These are phyloP conservation scores for Arthrocladium fulminans DNA, from an alignment of 2,329 filamentous ascomycete species.

Conservation along the genomic window DNA sequence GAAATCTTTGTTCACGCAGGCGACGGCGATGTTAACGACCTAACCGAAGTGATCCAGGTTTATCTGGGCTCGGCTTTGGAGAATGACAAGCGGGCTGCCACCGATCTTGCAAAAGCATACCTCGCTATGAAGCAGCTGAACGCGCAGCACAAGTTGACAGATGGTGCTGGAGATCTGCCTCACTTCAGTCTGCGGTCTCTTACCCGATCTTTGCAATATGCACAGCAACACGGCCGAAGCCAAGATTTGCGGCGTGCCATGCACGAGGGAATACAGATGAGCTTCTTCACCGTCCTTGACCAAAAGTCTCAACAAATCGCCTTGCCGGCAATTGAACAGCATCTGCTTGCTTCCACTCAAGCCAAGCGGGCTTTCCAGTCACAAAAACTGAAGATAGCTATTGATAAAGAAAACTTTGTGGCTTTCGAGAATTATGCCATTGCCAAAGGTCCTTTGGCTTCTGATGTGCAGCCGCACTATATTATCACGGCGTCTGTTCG, in stretches of 20 bases:
- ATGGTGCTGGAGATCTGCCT: conserved; percentile 89
- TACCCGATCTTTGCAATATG: conserved; percentile 81
- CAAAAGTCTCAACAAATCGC: conserved; percentile 71
- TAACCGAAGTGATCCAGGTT: conserved; percentile 77
- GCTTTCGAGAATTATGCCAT: conserved; percentile 89
- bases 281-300: conserved; percentile 83
- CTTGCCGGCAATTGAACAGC: conserved; percentile 67
- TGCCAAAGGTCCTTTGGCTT: conserved; percentile 58
- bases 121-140: conserved; percentile 75
- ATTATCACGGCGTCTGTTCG: conserved; percentile 95
- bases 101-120: conserved; percentile 80
- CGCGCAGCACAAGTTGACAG: conserved; percentile 74
- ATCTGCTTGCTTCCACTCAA: conserved; percentile 63
- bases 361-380: conserved; percentile 65
- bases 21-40: conserved; percentile 74
- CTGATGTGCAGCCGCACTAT: conserved; percentile 73
- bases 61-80: conserved; percentile 68
- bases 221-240: conserved; percentile 69
- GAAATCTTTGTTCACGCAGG: conserved; percentile 91
- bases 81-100: conserved; percentile 62
- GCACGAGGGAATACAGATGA: conserved; percentile 96
- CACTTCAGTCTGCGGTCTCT: conserved; percentile 95
- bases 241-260: conserved; percentile 80
- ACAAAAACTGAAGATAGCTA: conserved; percentile 67
- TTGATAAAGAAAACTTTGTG: conserved; percentile 68